Evolutionary conservation across 208 protist genomes (phyloP), one percentile per base, ranked within the genome.

Genomic region (Tritrichomonas foetus): DNA sequence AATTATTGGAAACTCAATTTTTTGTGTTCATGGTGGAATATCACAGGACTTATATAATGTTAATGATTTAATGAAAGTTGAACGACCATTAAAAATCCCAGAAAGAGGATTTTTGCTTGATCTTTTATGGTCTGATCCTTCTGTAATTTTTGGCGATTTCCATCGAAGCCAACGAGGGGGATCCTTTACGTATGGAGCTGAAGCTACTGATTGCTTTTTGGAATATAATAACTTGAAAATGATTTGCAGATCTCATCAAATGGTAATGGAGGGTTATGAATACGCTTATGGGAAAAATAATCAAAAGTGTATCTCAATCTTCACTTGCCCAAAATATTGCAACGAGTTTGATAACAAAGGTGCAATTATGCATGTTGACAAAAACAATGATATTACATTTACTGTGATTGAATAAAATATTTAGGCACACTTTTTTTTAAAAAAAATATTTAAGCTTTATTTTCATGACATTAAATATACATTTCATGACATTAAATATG

Each of bases 301-400:
- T 93, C 96, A 99, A 39, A 97, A 98, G 94, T 96, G 99, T 84
- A 98, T 99, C 33, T 99, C 99, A 0, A 95, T 99, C 16, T 99
- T 99, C 95, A 99, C 97, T 1, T 99, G 99, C n/a, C 99, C 99
- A 44, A 99, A 99, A 96, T 99, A 99, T 95, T 99, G 98, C 96
- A n/a, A 84, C 36, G 98, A 99, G 95, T 99, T 99, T 95, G 98
- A 99, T 94, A 99, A 99, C 95, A 96, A 98, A 30, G 99, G 98
- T 27, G 98, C 98, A 9, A 97, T 99, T 95, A 96, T 96, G 95
- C 94, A 53, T 36, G 95, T 96, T 3, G 96, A 96, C 93, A 95
- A 96, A 27, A 96, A 94, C 25, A 64, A 96, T 22, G 95, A 96
- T 93, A 96, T 95, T 80, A 96, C 96, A 47, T 96, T 96, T 94